A percentile compares a stretch with the other conserved stretches of the same genome.
These are phyloP conservation scores for Pholiota molesta DNA, from an alignment of 768 basidiomycete genomes.

Conservation along the genomic window DNA sequence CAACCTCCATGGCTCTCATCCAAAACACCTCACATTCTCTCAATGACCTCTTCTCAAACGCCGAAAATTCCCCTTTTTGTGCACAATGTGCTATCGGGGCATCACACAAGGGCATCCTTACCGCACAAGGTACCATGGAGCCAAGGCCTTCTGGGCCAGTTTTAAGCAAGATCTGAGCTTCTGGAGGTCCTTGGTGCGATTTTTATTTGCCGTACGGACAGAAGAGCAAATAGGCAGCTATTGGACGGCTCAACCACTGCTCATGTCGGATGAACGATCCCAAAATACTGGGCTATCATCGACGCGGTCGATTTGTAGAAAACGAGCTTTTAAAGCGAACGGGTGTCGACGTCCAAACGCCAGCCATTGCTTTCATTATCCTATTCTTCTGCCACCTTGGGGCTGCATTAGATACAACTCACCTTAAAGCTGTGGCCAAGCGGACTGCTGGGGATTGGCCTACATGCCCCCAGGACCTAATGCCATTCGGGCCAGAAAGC, in stretches of 20 bases:
- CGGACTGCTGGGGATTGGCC: background rate
- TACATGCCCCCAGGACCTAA: constrained; percentile 8
- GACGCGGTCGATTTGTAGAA: constrained; percentile 1
- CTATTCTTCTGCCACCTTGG: background rate
- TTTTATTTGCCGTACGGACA: constrained; percentile 5
- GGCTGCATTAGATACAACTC: background rate
- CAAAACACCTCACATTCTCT: background rate
- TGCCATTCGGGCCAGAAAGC: constrained; percentile 10
- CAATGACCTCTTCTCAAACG: background rate
- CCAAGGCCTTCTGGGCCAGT: background rate
- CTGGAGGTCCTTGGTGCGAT: constrained; percentile 1
- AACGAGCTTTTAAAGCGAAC: background rate
- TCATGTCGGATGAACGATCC: constrained; percentile 5
- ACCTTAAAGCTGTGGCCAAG: constrained; percentile 6
- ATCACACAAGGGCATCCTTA: background rate
- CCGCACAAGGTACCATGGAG: background rate
- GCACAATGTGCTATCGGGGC: constrained; percentile 1
- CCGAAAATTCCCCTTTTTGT: background rate
- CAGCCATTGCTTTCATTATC: constrained; percentile 3
- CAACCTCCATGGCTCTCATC: background rate
- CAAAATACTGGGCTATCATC: constrained; percentile 7
- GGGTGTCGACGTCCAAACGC: background rate
- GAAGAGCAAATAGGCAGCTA: background rate
- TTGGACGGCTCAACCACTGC: constrained; percentile 1
- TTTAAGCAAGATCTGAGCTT: constrained; percentile 2